These are phyloP conservation scores for Leishmania martiniquensis DNA, from an alignment of 208 protist species.

Conservation along the genomic window DNA sequence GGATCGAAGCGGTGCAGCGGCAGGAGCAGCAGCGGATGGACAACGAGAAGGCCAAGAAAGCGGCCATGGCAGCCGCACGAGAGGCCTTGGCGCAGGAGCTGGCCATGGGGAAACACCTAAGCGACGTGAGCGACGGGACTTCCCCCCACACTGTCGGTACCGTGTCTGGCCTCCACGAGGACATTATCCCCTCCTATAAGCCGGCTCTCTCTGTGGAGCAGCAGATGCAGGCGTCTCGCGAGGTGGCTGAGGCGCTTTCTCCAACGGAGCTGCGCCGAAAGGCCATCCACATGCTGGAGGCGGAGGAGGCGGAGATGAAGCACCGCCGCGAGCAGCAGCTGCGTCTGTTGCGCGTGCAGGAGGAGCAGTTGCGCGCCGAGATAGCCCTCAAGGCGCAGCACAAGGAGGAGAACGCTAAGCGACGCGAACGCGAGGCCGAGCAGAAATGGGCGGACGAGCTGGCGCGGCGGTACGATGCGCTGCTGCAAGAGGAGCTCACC, in stretches of 20 bases:
- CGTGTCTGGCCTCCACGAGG: conserved; percentile 4
- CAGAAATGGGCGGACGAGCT: conserved; percentile 37
- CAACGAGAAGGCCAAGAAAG: conserved; percentile 40
- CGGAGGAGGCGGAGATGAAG: conserved; percentile 56
- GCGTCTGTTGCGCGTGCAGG: conserved; percentile 36
- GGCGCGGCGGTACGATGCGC: conserved; percentile 38
- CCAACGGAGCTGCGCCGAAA: conserved; percentile 51
- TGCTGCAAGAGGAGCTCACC: conserved; percentile 40
- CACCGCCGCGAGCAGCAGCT: conserved; percentile 42
- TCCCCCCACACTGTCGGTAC: not conserved
- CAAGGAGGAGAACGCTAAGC: conserved; percentile 54
- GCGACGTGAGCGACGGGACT: not conserved
- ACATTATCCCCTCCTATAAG: conserved; percentile 30
- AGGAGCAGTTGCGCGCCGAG: conserved; percentile 38
- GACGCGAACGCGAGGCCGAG: conserved; percentile 36
- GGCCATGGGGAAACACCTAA: conserved; percentile 29
- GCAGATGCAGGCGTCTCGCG: conserved; percentile 3
- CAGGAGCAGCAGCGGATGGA: conserved; percentile 33
- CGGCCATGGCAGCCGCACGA: conserved; percentile 61
- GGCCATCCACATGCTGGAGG: conserved; percentile 78
- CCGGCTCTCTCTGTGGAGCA: conserved; percentile 22
- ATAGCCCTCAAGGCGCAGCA: conserved; percentile 55
- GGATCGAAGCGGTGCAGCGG: conserved; percentile 49
- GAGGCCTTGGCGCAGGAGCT: conserved; percentile 63
- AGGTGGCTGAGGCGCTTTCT: conserved; percentile 5